Evolutionary conservation across 2,329 filamentous ascomycete genomes (phyloP).

Genomic region (Coniochaeta sp.): DNA sequence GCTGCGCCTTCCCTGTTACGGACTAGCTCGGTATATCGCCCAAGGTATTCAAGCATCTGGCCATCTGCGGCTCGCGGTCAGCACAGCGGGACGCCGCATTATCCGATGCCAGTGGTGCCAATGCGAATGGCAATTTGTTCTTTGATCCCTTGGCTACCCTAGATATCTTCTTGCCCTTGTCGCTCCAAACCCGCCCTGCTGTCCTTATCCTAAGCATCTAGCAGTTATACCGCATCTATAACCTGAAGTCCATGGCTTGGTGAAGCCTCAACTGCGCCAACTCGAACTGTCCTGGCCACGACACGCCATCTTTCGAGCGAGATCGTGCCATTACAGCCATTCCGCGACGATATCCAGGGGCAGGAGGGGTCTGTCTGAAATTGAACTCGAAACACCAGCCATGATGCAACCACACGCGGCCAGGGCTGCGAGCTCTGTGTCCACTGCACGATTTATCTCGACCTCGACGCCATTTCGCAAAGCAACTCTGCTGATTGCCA

Average conservation of each 20-base stretch:
- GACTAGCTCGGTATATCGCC: background rate
- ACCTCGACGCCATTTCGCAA: background rate
- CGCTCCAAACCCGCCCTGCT: background rate
- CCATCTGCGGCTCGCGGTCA: background rate
- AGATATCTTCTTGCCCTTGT: background rate
- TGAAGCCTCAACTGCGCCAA: background rate
- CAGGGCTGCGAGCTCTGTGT: background rate
- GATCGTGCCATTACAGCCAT: too few relatives aligned
- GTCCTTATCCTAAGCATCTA: background rate
- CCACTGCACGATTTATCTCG: background rate
- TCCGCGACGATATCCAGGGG: background rate
- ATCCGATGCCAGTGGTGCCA: background rate
- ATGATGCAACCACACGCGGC: background rate
- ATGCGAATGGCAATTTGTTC: background rate
- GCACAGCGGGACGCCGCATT: background rate
- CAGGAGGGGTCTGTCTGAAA: background rate
- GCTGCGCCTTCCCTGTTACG: background rate
- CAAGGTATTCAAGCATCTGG: background rate
- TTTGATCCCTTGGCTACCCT: background rate
- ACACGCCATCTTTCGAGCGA: background rate
- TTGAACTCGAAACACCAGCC: background rate
- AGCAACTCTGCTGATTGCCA: background rate
- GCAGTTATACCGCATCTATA: background rate
- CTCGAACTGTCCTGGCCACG: background rate
- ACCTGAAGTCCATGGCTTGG: background rate